Conservation (phyloP, 2,329 filamentous ascomycete genomes). For the Keithomyces neogunnii region DNA sequence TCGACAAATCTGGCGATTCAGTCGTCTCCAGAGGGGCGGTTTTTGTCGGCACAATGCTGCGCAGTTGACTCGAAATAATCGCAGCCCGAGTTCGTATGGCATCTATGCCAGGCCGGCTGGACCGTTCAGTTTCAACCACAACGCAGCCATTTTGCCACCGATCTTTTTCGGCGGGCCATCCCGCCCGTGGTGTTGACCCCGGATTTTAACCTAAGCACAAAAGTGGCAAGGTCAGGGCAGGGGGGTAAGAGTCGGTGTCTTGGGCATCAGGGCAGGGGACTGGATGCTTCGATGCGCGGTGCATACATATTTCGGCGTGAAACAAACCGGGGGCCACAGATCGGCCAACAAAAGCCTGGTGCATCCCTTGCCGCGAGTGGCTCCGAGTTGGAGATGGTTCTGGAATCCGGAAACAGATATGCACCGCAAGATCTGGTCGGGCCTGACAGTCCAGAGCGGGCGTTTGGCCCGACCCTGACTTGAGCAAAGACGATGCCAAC, state of each 20-base stretch:
- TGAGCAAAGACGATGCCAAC: not conserved
- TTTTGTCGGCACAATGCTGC: not conserved
- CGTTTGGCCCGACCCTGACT: not conserved
- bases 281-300: not conserved
- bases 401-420: not conserved
- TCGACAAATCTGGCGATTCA: not conserved
- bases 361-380: not conserved
- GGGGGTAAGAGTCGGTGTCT: not conserved
- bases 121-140: not conserved
- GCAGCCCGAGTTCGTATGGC: too few relatives aligned
- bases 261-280: not conserved
- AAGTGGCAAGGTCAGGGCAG: not conserved
- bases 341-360: not conserved
- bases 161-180: conserved; percentile 5
- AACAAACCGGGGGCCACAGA: not conserved
- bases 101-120: not conserved
- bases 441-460: not conserved
- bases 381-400: not conserved
- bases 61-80: not conserved
- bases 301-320: not conserved
- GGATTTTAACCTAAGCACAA: not conserved
- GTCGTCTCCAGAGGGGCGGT: not conserved
- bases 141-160: conserved; percentile 3
- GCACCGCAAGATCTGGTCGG: not conserved
- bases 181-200: not conserved